phyloP scores from a whole-genome alignment of 345 rosid species.

The Bruguiera parviflora region DNA sequence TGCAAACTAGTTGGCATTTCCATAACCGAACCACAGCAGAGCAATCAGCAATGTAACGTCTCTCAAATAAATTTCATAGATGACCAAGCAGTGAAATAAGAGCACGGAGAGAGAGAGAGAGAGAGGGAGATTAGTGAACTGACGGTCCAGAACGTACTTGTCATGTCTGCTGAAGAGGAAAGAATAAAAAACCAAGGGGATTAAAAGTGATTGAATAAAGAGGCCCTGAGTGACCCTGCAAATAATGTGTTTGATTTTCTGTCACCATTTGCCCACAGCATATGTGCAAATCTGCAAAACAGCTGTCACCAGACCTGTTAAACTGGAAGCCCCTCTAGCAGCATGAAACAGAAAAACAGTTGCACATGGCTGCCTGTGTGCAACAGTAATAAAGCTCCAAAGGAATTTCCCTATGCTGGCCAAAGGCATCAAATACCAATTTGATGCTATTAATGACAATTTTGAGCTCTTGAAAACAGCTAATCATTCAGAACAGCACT shows the following conservation, averaged over 20 bases:
- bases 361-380: too few species aligned
- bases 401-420: too few species aligned
- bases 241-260: constrained; percentile 65
- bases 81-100: neutral
- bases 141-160: constrained; percentile 41
- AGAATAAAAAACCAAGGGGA: constrained; percentile 82
- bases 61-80: neutral
- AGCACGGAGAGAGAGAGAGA: neutral
- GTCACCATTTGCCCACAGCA: constrained; percentile 40
- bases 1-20: constrained; percentile 98
- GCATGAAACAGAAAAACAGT: too few species aligned
- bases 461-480: too few species aligned
- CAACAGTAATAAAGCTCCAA: too few species aligned
- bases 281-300: constrained; percentile 63
- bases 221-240: constrained; percentile 92
- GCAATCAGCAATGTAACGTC: neutral
- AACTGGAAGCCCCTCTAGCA: too few species aligned
- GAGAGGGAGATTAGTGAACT: neutral
- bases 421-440: too few species aligned
- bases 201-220: constrained; percentile 84
- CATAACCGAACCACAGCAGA: constrained; percentile 71
- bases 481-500: too few species aligned
- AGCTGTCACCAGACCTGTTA: too few species aligned
- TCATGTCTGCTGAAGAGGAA: constrained; percentile 89
- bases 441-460: too few species aligned